Base-by-base conservation (phyloP, 2,329 filamentous ascomycete species). In the Fusarium euwallaceae region DNA sequence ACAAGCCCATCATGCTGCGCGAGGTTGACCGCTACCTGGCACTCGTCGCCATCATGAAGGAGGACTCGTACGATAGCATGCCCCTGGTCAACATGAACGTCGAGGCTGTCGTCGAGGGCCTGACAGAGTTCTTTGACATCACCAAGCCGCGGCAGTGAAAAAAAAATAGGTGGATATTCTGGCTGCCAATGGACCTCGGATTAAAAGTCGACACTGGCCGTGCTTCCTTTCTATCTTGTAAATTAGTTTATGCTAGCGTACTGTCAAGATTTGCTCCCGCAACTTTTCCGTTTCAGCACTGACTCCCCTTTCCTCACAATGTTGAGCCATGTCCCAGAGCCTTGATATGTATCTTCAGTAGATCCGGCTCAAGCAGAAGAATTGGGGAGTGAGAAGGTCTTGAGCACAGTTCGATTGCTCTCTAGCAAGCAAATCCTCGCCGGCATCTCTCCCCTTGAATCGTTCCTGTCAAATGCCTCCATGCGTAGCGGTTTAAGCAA, bases 1-100 rank as follows among this genome's bases (percentile, higher is more conserved):
- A 88, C 79, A 86, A 90, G 74, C 91, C 91, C 45, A 91, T 93
- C 70, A 90, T 93, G 86, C 82, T 93, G 80, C 86, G 92, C 22
- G 91, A 93, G 84, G 92, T 93, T 17, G 91, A 93, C 78, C 88
- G 90, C 71, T 95, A 95, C 80, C 87, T 97, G 55, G 94, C 94
- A 0, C 87, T 97, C 16, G 94, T 97, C 37, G 95, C 94, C 69
- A 92, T 97, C 72, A 95, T 96, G 93, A 93, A 93, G 81, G 93
- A 96, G 80, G 94, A 94, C 64, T 93, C 92, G 32, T 94, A 94
- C 77, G 93, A 95, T 80, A 94, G 94, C 86, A 94, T 96, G 86
- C 92, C 93, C 5, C 86, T 95, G 72, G 93, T 97, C 71, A 95
- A 95, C 77, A 95, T 96, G 90, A 97, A 97, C 78, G 93, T 96